Evolutionary conservation across 1,284 basidiomycete genomes (phyloP).

Genomic region (Inonotus hispidus): DNA sequence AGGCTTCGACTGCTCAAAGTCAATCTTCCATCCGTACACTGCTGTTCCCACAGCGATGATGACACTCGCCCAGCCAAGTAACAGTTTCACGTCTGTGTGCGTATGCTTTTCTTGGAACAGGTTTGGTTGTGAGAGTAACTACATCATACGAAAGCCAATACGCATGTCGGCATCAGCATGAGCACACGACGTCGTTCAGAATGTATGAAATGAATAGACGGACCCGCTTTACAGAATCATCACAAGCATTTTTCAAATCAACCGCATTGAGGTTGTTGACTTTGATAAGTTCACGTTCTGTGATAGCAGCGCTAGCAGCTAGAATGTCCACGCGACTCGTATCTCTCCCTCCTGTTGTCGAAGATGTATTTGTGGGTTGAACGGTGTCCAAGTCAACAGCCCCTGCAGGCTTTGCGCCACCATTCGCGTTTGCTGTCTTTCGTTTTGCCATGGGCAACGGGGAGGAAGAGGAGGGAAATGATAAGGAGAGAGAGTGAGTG

Average conservation of each 20-base stretch:
- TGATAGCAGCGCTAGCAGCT: constrained; percentile 12
- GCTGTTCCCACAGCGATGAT: constrained; percentile 76
- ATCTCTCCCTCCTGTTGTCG: not conserved
- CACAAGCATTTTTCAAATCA: constrained; percentile 87
- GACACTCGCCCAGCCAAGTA: constrained; percentile 79
- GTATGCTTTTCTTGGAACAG: constrained; percentile 81
- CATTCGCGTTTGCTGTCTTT: constrained; percentile 2
- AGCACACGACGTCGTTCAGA: constrained; percentile 2
- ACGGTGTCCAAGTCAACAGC: not conserved
- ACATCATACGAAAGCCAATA: constrained; percentile 7
- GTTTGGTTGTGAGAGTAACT: constrained; percentile 77
- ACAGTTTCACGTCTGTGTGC: constrained; percentile 83
- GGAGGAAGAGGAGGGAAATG: not conserved
- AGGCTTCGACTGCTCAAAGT: constrained; percentile 83
- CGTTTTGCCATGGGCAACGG: constrained; percentile 4
- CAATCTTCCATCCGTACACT: constrained; percentile 76
- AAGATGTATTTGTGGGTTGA: not conserved
- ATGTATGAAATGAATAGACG: constrained; percentile 29
- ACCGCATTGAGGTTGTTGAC: constrained; percentile 78
- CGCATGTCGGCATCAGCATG: constrained; percentile 10
- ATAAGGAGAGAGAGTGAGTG: not conserved
- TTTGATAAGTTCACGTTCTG: constrained; percentile 61
- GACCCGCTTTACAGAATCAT: constrained; percentile 87
- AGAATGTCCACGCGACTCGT: constrained; percentile 15
- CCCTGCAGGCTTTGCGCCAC: not conserved